Percentiles rank a stretch among this genome's conserved stretches.
These are phyloP conservation scores for Suillus alpinus DNA, from an alignment of 768 basidiomycete genomes.

Conservation along the genomic window DNA sequence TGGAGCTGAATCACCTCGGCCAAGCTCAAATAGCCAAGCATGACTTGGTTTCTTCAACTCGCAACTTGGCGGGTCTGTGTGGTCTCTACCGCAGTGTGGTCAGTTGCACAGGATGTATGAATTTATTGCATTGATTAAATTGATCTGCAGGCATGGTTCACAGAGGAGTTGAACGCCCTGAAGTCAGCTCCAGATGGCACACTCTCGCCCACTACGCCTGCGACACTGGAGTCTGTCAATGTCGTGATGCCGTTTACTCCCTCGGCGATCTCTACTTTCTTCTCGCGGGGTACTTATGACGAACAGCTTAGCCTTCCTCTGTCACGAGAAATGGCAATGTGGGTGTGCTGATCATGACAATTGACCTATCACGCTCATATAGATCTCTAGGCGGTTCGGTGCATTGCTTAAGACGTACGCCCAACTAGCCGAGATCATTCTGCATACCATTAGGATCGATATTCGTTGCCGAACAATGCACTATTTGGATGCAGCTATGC, in stretches of 20 bases:
- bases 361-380: constrained; percentile 10
- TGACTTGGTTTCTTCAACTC: constrained; percentile 68
- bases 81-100: constrained; percentile 86
- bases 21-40: constrained; percentile 51
- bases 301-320: constrained; percentile 69
- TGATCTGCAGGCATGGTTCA: constrained; percentile 75
- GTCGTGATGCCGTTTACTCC: constrained; percentile 39
- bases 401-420: constrained; percentile 88
- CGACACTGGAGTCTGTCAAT: constrained; percentile 48
- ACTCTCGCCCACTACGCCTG: constrained; percentile 47
- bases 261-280: constrained; percentile 45
- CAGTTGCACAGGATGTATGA: constrained; percentile 29
- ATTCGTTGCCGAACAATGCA: constrained; percentile 81
- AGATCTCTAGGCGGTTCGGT: constrained; percentile 72
- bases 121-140: constrained; percentile 7
- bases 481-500: constrained; percentile 77
- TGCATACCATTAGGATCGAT: constrained; percentile 86
- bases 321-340: constrained; percentile 89
- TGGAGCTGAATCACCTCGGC: constrained; percentile 69
- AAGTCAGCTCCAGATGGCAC: constrained; percentile 54
- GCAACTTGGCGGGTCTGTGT: constrained; percentile 73
- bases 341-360: constrained; percentile 29
- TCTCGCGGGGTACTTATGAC: constrained; percentile 35
- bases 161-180: constrained; percentile 63
- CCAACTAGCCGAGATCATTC: constrained; percentile 81